These are phyloP conservation scores for Nothophaeocryptopus gaeumannii DNA, from an alignment of 2,329 filamentous ascomycete species.

Conservation along the genomic window DNA sequence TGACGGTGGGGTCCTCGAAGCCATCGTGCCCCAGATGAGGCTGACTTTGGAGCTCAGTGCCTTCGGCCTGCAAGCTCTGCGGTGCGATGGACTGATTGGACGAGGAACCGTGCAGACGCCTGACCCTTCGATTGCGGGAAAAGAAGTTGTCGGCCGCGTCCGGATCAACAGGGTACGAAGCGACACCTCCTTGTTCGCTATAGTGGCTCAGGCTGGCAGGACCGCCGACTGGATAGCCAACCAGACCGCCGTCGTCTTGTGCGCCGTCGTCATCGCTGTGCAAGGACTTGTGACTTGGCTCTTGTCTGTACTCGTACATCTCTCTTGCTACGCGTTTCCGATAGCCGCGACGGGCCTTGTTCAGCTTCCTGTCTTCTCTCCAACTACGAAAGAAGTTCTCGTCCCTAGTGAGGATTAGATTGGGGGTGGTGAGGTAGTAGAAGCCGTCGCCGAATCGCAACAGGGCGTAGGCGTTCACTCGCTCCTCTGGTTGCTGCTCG, in stretches of 20 bases:
- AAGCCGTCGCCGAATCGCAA: slow-evolving; percentile 72
- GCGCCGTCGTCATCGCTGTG: slow-evolving; percentile 23
- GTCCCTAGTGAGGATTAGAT: slow-evolving; percentile 70
- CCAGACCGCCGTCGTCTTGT: slow-evolving; percentile 13
- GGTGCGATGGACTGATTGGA: slow-evolving; percentile 49
- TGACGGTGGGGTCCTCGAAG: slow-evolving; percentile 30
- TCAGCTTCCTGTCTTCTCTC: slow-evolving; percentile 22
- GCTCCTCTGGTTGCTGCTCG: slow-evolving; percentile 15
- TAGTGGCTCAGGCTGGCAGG: slow-evolving; percentile 31
- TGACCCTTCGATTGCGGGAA: slow-evolving; percentile 6
- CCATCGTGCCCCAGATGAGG: slow-evolving; percentile 37
- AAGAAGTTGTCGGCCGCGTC: slow-evolving; percentile 51
- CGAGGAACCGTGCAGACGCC: slow-evolving; percentile 39
- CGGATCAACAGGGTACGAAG: slow-evolving; percentile 39
- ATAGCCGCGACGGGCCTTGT: slow-evolving; percentile 5
- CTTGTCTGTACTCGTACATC: slow-evolving; percentile 28
- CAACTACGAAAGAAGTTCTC: slow-evolving; percentile 20
- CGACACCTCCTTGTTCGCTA: slow-evolving; percentile 34
- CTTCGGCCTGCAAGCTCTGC: slow-evolving; percentile 21
- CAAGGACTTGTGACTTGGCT: slow-evolving; percentile 30
- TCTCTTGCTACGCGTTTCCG: slow-evolving; percentile 9
- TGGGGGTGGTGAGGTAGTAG: slow-evolving; percentile 75
- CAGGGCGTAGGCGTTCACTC: slow-evolving; percentile 55
- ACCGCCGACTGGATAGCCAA: slow-evolving; percentile 29
- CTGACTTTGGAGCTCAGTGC: slow-evolving; percentile 16